Conservation (phyloP, 2,329 filamentous ascomycete species). For the Cladosporium sp. region DNA sequence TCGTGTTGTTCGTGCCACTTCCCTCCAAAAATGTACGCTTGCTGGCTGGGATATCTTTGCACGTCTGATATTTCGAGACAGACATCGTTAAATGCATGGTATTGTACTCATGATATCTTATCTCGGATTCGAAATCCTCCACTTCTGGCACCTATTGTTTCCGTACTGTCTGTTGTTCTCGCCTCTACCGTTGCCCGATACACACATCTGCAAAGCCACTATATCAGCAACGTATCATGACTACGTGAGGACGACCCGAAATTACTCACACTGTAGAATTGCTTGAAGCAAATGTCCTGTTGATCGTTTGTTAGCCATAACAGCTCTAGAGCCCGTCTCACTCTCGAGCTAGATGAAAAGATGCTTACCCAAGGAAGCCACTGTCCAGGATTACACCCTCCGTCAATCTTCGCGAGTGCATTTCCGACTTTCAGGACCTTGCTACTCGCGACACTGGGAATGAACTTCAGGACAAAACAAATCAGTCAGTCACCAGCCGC, state of each 20-base stretch:
- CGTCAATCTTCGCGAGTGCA: constrained; percentile 15
- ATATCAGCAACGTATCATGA: neutral
- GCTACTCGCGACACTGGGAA: constrained; percentile 1
- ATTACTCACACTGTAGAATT: constrained; percentile 5
- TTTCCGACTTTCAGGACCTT: constrained; percentile 13
- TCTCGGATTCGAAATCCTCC: constrained; percentile 5
- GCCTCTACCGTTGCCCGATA: constrained; percentile 1
- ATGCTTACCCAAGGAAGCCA: constrained; percentile 19
- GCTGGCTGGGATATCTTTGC: no score
- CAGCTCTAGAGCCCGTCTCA: neutral
- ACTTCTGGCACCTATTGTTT: constrained; percentile 2
- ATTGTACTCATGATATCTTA: neutral
- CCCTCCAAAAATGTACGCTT: no score
- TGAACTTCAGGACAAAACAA: neutral
- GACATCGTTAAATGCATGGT: no score
- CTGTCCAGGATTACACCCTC: constrained; percentile 19
- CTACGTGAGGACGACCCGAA: neutral
- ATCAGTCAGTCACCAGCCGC: no score
- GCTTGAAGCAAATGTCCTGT: constrained; percentile 12
- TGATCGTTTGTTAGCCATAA: neutral
- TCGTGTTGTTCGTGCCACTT: no score
- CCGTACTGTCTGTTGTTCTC: constrained; percentile 3
- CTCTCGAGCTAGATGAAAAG: neutral
- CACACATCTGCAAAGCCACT: neutral
- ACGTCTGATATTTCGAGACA: no score